Base-by-base conservation (phyloP, 371 early-diverging fungal species). In the Dinochytrium kinnereticum region DNA sequence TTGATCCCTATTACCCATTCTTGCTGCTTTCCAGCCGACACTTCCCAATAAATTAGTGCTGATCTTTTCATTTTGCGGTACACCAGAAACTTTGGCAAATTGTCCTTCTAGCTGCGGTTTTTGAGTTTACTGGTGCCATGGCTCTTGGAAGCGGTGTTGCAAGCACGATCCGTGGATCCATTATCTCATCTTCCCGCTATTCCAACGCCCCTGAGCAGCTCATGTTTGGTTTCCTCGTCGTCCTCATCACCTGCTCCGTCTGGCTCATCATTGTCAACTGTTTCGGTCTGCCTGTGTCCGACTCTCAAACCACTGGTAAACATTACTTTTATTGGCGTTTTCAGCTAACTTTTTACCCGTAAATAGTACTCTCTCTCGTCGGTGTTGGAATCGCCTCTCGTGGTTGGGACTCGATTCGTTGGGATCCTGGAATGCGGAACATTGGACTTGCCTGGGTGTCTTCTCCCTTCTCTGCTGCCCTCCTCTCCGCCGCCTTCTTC, bases 401-500 rank as follows among this genome's bases (percentile, higher is more conserved):
- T 33, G 64, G 34, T 34, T 64, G n/a, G 31, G 31, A 39, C 64
- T 19, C 38, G 7, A 39, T 64, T 19, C 64, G 64, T 31, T 64
- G 64, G 64, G 64, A 64, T 26, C 64, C 64, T n/a, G 64, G 31
- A 19, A 39, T 39, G 64, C 10, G 38, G n/a, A 31, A 64, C 64
- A 37, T 39, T 31, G 64, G 38, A 30, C 10, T 39, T 10, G 34
- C 34, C 40, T 64, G 38, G 40, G 24, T 64, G 7, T n/a, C 64
- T 21, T 55, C 57, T 80, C 89, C 92, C 21, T 85, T 94, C 73
- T 84, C 88, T 61, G 89, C 91, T 51, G 95, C 90, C 44, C 84
- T 93, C 69, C 84, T 78, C 50, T 86, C 91, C 53, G 86, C 95
- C 40, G 95, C 95, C n/a, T 75, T 91, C 73, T 95, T 91, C 81